Percentiles rank a stretch among this genome's conserved stretches.
These are phyloP conservation scores for Pseudonectria foliicola DNA, from an alignment of 2,329 filamentous ascomycete genomes.

Conservation along the genomic window DNA sequence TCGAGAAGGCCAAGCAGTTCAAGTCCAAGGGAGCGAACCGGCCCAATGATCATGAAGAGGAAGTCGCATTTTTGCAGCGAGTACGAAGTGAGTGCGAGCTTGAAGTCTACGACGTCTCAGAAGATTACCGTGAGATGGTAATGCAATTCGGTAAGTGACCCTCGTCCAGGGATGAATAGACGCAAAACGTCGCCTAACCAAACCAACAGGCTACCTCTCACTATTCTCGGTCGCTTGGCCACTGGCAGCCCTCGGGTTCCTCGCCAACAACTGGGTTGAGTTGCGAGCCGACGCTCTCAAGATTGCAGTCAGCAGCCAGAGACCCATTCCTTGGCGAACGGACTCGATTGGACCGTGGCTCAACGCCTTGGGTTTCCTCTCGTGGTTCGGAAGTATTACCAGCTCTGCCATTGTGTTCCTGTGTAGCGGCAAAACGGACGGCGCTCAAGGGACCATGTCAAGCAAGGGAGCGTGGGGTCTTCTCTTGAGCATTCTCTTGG, in stretches of 20 bases:
- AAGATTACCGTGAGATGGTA: conserved; percentile 89
- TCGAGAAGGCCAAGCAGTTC: conserved; percentile 72
- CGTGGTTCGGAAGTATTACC: conserved; percentile 87
- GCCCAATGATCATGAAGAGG: conserved; percentile 64
- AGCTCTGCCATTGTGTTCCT: conserved; percentile 84
- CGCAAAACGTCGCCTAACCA: conserved; percentile 13
- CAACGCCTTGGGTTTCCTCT: conserved; percentile 76
- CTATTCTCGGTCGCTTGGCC: conserved; percentile 95
- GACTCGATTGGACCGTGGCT: conserved; percentile 96
- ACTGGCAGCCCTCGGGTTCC: conserved; percentile 78
- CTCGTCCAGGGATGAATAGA: neutral
- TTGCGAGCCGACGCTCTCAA: conserved; percentile 90
- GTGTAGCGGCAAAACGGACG: conserved; percentile 64
- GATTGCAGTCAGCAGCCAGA: conserved; percentile 81
- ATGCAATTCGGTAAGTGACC: conserved; percentile 60
- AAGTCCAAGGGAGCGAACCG: conserved; percentile 48
- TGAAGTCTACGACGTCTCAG: conserved; percentile 79
- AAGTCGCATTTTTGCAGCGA: conserved; percentile 70
- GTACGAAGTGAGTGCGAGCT: conserved; percentile 79
- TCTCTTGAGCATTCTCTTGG: conserved; percentile 72
- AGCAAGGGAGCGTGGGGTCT: conserved; percentile 74
- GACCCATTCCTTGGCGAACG: conserved; percentile 80
- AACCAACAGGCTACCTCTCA: conserved; percentile 65
- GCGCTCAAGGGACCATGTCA: conserved; percentile 57
- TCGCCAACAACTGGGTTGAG: conserved; percentile 95